Evolutionary conservation across 495 filamentous ascomycete species (phyloP).

Genomic region (Penicillium simplicissimum): DNA sequence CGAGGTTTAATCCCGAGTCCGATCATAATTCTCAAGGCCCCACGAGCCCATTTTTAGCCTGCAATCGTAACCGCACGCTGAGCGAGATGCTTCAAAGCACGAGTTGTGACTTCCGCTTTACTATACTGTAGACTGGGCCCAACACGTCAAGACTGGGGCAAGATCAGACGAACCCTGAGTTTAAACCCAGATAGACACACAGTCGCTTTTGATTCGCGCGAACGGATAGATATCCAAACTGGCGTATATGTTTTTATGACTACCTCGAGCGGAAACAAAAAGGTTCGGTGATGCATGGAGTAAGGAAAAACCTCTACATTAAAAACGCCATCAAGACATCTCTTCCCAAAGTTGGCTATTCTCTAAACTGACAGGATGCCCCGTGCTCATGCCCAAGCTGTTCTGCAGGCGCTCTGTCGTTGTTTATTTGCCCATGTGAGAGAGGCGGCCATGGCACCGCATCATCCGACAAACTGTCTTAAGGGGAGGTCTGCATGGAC

Average conservation of each 20-base stretch:
- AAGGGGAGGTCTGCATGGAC: conserved; percentile 53
- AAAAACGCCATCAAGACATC: conserved; percentile 45
- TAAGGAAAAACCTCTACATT: conserved; percentile 46
- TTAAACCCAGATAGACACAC: not conserved
- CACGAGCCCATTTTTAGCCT: too few relatives aligned
- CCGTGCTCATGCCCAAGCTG: conserved; percentile 18
- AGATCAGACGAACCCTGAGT: not conserved
- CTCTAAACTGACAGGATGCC: conserved; percentile 39
- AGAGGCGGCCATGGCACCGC: not conserved
- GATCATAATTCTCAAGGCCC: too few relatives aligned
- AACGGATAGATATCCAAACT: conserved; percentile 5
- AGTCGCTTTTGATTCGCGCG: not conserved
- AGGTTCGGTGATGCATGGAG: conserved; percentile 28
- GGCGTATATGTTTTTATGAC: conserved; percentile 25
- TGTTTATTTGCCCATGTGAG: conserved; percentile 20
- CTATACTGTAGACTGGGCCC: too few relatives aligned
- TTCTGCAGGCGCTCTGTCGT: conserved; percentile 21
- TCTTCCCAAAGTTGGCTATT: conserved; percentile 44
- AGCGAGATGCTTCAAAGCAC: too few relatives aligned
- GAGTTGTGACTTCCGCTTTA: too few relatives aligned
- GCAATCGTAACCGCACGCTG: too few relatives aligned
- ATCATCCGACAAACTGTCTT: conserved; percentile 13
- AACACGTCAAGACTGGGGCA: not conserved
- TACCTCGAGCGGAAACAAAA: conserved; percentile 18
- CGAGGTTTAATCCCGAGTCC: too few relatives aligned